phyloP scores from a whole-genome alignment of 768 basidiomycete species.

The Phaffia australis region DNA sequence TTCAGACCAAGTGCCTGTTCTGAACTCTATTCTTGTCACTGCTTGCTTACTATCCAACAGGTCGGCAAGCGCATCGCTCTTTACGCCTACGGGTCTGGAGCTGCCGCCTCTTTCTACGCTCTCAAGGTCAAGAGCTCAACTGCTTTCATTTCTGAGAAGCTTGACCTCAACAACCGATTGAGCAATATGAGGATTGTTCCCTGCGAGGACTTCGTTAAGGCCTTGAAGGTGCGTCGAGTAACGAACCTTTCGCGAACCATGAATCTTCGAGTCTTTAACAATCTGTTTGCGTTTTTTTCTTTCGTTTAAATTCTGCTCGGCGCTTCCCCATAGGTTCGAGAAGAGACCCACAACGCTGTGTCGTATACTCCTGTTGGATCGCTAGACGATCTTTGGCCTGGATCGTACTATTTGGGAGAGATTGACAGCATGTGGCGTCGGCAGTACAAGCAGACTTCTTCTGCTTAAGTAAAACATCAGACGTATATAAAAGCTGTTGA shows the following conservation, averaged over 20 bases:
- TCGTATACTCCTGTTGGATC: constrained; percentile 75
- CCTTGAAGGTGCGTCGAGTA: constrained; percentile 44
- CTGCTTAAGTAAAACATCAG: neutral
- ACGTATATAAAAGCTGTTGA: too few species aligned
- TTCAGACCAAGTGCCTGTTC: constrained; percentile 8
- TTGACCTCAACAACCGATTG: constrained; percentile 68
- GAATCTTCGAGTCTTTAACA: neutral
- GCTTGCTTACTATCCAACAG: constrained; percentile 28
- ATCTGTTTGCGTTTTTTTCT: constrained; percentile 10
- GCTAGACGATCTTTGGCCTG: constrained; percentile 86
- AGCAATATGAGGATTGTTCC: constrained; percentile 80
- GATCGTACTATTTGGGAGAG: constrained; percentile 79
- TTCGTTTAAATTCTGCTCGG: constrained; percentile 18
- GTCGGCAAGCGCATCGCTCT: constrained; percentile 72
- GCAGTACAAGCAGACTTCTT: constrained; percentile 52
- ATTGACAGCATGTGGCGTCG: constrained; percentile 86
- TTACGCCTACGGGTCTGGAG: constrained; percentile 94
- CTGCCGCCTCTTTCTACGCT: constrained; percentile 89
- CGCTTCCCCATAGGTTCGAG: constrained; percentile 56
- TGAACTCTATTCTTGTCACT: constrained; percentile 11
- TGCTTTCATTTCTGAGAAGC: constrained; percentile 61
- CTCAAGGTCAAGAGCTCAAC: constrained; percentile 80
- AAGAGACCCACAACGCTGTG: constrained; percentile 87
- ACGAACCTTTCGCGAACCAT: neutral
- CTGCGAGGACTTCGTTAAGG: constrained; percentile 81